Evolutionary conservation across 345 rosid species (phyloP), one percentile per base, ranked within the genome.

Genomic region (Sisymbrium altissimum): DNA sequence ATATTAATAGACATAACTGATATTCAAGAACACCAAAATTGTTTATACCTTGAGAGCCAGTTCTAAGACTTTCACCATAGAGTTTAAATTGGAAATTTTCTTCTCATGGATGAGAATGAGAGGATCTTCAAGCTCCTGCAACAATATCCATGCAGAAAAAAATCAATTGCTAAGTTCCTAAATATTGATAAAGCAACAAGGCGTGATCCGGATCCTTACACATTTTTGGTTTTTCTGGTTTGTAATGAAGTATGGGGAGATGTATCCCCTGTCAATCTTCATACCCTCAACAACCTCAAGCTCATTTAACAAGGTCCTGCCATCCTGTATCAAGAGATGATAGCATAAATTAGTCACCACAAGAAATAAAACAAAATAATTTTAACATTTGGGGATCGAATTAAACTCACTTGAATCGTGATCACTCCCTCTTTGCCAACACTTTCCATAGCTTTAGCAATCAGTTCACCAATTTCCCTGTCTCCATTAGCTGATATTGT

Each of bases 361-460:
- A 10, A 4, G 29, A 60, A 13, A 68, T 43, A 19, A n/a, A 49
- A 52, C 17, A 35, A 29, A 21, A 32, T 39, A 21, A 61, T 0
- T 3, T 9, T 9, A 50, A 40, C 21, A 40, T 8, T 25, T 36
- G 8, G 48, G 53, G 5, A 41, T 21, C 21, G 44, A 2, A 62
- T 13, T 44, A 9, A 75, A 77, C 90, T 85, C 74, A 96, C 99
- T 58, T 87, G 89, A 63, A 96, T 92, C 25, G 96, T 92, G 71
- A 96, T 96, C 8, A 96, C 99, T 75, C 99, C 99, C 82, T 96
- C 99, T 78, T 96, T 96, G 71, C 99, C 99, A 4, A 92, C 99
- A 74, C 90, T 92, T 79, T 96, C 99, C 95, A 96, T 96, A 25
- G 99, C 99, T 71, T 92, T 92, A n/a, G 99, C 99, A 55, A 96